Evolutionary conservation across 495 filamentous ascomycete genomes (phyloP).

Genomic region (Annulohypoxylon stygium): DNA sequence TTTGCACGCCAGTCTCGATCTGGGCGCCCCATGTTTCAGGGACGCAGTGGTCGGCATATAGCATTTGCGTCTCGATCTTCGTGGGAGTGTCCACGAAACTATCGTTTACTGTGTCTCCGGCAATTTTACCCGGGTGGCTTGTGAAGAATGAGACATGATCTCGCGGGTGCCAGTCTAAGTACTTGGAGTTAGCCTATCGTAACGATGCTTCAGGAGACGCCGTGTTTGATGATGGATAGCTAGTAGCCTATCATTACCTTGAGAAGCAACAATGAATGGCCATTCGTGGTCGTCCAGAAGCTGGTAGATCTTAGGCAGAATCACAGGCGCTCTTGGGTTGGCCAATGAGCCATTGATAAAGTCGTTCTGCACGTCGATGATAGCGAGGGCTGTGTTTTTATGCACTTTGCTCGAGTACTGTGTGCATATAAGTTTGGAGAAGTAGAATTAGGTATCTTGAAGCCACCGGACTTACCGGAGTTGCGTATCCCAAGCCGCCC

Average conservation of each 20-base stretch:
- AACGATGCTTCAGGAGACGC: not conserved
- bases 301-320: conserved; percentile 50
- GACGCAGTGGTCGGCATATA: conserved; percentile 50
- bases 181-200: conserved; percentile 3
- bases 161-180: conserved; percentile 43
- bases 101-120: conserved; percentile 40
- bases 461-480: conserved; percentile 31
- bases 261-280: conserved; percentile 52
- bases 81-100: conserved; percentile 42
- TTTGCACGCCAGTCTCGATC: conserved; percentile 46
- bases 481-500: conserved; percentile 7
- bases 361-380: conserved; percentile 53
- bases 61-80: conserved; percentile 46
- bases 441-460: not conserved
- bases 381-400: conserved; percentile 49
- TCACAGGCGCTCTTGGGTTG: conserved; percentile 46
- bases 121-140: conserved; percentile 34
- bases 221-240: not conserved
- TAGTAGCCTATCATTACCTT: conserved; percentile 31
- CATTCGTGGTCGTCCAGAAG: conserved; percentile 51
- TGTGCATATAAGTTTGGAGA: not conserved
- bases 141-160: conserved; percentile 50
- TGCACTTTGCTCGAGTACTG: conserved; percentile 45
- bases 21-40: conserved; percentile 50
- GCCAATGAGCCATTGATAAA: conserved; percentile 51